Evolutionary conservation across 306 rosid species (phyloP).

Genomic region (Geum urbanum): DNA sequence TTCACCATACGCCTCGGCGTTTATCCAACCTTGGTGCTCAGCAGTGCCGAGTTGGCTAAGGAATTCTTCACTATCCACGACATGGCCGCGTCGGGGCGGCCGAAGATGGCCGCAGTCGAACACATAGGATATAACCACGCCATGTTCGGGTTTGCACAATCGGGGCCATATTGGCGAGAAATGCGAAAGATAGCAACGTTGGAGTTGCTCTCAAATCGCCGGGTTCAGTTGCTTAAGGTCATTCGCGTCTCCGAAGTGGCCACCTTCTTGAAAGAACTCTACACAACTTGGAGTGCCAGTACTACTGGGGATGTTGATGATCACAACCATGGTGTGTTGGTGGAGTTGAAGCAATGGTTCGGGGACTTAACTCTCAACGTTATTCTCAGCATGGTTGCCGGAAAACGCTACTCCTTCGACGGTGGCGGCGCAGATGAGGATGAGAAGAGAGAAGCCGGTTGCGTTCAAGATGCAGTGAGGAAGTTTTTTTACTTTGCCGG

Average conservation of each 20-base stretch:
- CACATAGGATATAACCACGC: constrained; percentile 21
- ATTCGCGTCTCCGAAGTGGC: constrained; percentile 34
- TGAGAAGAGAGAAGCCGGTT: constrained; percentile 14
- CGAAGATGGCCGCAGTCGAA: constrained; percentile 2
- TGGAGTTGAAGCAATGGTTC: constrained; percentile 41
- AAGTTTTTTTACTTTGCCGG: constrained; percentile 30
- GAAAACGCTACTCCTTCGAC: constrained; percentile 16
- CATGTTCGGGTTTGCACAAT: constrained; percentile 34
- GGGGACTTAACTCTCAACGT: constrained; percentile 42
- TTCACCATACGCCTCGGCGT: constrained; percentile 20
- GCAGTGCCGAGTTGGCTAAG: constrained; percentile 22
- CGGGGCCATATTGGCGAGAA: constrained; percentile 39
- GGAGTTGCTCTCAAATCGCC: constrained; percentile 35
- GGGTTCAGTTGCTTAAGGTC: constrained; percentile 23
- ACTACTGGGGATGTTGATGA: no score
- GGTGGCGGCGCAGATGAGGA: not conserved
- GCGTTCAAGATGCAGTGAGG: constrained; percentile 17
- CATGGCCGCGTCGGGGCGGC: not conserved
- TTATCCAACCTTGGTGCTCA: constrained; percentile 20
- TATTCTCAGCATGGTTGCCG: constrained; percentile 36
- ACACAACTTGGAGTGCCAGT: constrained; percentile 6
- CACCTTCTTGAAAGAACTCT: constrained; percentile 18
- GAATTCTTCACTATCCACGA: constrained; percentile 38
- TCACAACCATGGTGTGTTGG: constrained; percentile 9
- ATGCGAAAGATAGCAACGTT: constrained; percentile 29